Conservation (phyloP, 805 yeast species). For the Zygoascus flipseniorum region DNA sequence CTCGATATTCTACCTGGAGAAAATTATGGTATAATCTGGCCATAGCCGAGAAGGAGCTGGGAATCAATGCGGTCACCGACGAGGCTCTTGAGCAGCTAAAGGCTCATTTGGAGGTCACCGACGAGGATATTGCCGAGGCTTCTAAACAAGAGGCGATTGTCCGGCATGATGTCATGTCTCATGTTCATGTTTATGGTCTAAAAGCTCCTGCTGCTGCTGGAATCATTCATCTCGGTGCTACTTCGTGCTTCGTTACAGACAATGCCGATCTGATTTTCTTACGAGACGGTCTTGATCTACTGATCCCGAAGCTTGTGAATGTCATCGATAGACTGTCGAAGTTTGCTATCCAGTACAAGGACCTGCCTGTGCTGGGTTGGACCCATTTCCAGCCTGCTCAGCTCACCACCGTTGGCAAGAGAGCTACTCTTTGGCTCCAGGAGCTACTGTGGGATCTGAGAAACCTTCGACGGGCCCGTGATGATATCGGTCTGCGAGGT, state of each 20-base stretch:
- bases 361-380: slow-evolving; percentile 96
- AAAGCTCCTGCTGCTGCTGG: slow-evolving; percentile 96
- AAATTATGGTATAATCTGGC: slow-evolving; percentile 93
- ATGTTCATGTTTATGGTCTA: slow-evolving; percentile 90
- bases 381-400: slow-evolving; percentile 99
- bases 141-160: slow-evolving; percentile 93
- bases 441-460: slow-evolving; percentile 96
- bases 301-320: slow-evolving; percentile 91
- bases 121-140: slow-evolving; percentile 86
- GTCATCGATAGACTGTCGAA: slow-evolving; percentile 83
- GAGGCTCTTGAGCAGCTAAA: slow-evolving; percentile 87
- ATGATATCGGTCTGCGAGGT: slow-evolving; percentile 93
- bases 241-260: slow-evolving; percentile 96
- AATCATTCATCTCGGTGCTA: slow-evolving; percentile 95
- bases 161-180: slow-evolving; percentile 99
- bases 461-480: slow-evolving; percentile 91
- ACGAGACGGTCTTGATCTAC: slow-evolving; percentile 88
- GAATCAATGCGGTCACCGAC: slow-evolving; percentile 74
- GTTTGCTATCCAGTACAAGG: slow-evolving; percentile 89
- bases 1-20: slow-evolving; percentile 97
- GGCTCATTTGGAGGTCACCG: slow-evolving; percentile 71
- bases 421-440: slow-evolving; percentile 96
- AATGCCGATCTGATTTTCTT: slow-evolving; percentile 95
- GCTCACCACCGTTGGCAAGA: slow-evolving; percentile 95
- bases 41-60: slow-evolving; percentile 88